These are phyloP conservation scores for Magnusiomyces fungicola DNA, from an alignment of 1,139 yeast genomes.

Conservation along the genomic window DNA sequence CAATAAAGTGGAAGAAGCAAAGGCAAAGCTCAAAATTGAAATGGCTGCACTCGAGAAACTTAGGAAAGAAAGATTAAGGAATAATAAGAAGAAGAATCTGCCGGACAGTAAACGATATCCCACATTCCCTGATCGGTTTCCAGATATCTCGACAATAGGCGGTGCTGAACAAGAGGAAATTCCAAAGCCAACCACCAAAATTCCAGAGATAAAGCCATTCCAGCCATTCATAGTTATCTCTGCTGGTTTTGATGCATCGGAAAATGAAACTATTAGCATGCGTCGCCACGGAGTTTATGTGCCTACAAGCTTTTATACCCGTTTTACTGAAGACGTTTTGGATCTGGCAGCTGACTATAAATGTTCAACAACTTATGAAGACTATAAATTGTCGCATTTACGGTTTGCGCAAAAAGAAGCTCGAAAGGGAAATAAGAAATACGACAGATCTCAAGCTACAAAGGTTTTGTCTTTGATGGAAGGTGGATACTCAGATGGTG, in stretches of 20 bases:
- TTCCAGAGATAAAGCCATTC: constrained; percentile 38
- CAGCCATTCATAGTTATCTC: constrained; percentile 67
- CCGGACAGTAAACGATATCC: too few relatives aligned
- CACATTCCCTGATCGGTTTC: too few relatives aligned
- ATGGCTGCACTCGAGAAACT: not conserved
- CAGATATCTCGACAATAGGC: too few relatives aligned
- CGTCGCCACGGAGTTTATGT: constrained; percentile 80
- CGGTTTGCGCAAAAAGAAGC: too few relatives aligned
- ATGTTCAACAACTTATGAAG: not conserved
- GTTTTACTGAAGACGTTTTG: constrained; percentile 66
- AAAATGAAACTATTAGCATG: constrained; percentile 74
- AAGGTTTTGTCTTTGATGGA: constrained; percentile 65
- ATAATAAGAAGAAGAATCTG: not conserved
- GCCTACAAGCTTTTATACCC: constrained; percentile 72
- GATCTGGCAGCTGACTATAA: constrained; percentile 55
- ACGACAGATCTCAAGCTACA: constrained; percentile 34
- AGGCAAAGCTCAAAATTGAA: not conserved
- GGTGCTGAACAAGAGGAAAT: too few relatives aligned
- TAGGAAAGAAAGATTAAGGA: not conserved
- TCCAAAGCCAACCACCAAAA: constrained; percentile 26
- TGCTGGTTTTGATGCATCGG: constrained; percentile 88
- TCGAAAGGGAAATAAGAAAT: not conserved
- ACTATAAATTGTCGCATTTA: too few relatives aligned
- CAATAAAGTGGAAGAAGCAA: not conserved
- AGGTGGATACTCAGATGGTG: constrained; percentile 86